These are phyloP conservation scores for Immersiporthe knoxdaviesiana DNA, from an alignment of 2,329 filamentous ascomycete species.

Conservation along the genomic window DNA sequence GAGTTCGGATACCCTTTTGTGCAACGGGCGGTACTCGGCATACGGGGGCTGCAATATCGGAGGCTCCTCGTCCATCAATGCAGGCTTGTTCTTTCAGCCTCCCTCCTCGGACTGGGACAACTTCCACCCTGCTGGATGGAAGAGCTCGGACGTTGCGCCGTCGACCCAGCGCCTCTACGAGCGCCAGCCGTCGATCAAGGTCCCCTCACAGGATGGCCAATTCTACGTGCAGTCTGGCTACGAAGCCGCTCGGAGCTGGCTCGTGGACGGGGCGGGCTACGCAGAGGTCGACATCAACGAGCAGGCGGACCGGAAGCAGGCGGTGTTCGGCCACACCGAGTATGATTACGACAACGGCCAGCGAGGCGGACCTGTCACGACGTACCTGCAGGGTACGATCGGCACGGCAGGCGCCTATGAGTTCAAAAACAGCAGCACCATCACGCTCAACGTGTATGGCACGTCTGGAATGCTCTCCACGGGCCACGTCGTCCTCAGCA, in stretches of 20 bases:
- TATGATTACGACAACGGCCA: slow-evolving; percentile 71
- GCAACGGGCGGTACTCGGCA: slow-evolving; percentile 45
- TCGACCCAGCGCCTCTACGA: slow-evolving; percentile 66
- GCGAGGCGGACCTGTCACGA: slow-evolving; percentile 70
- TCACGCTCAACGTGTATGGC: slow-evolving; percentile 61
- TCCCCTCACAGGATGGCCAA: slow-evolving; percentile 67
- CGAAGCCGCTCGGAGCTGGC: slow-evolving; percentile 54
- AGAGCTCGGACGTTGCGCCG: slow-evolving; percentile 61
- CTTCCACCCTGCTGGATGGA: slow-evolving; percentile 75
- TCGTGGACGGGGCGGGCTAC: slow-evolving; percentile 64
- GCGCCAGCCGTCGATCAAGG: slow-evolving; percentile 69
- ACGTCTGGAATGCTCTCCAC: slow-evolving; percentile 56
- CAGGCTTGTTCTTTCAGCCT: slow-evolving; percentile 57
- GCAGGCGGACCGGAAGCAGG: slow-evolving; percentile 65
- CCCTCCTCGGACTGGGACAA: slow-evolving; percentile 65
- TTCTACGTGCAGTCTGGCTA: slow-evolving; percentile 66
- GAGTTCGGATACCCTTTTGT: slow-evolving; percentile 43
- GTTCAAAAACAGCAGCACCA: slow-evolving; percentile 47
- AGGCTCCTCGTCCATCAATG: slow-evolving; percentile 57
- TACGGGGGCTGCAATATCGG: slow-evolving; percentile 56
- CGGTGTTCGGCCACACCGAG: slow-evolving; percentile 64
- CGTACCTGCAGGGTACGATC: slow-evolving; percentile 67
- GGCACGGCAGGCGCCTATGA: slow-evolving; percentile 49
- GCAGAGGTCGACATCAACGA: slow-evolving; percentile 59
- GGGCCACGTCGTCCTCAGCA: slow-evolving; percentile 47